Base-by-base conservation (phyloP, 192 early-diverging fungal genomes). In the Phlyctochytrium bullatum region DNA sequence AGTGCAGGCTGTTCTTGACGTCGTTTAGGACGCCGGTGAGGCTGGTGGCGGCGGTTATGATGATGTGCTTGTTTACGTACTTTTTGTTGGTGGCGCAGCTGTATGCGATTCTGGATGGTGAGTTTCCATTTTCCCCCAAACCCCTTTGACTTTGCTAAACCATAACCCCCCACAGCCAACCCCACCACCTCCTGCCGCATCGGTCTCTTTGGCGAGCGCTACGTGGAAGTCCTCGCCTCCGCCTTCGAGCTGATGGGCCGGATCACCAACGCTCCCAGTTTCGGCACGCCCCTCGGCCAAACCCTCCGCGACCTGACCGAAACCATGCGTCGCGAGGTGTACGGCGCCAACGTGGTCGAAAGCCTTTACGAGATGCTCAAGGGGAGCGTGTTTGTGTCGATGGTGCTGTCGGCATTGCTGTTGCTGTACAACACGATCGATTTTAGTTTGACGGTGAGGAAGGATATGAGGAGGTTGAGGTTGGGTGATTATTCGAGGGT, bases 31-130 rank as follows among this genome's bases (percentile, higher is more conserved):
- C 34, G n/a, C 61, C 61, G 1, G 17, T 27, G 12, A 30, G 61
- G 27, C 17, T 62, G 30, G 3, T 62, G 17, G 61, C 61, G 14
- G 29, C 35, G 16, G n/a, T 62, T 20, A n/a, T 36, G 14, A 62
- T 62, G 61, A 62, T 62, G 30, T 23, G 14, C 34, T 29, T 62
- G 61, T 62, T 62, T 33, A 62, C 61, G 17, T 62, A 62, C 61
- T 36, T 62, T 27, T 16, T 35, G 14, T 23, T 62, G 30, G 34
- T 35, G 6, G 40, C 10, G 40, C 20, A 47, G 20, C 20, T 17
- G 31, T 1, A 20, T 31, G 27, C 27, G 14, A 17, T 2, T 0
- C 32, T 20, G 0, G 16, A 17, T 1, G 1, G 12, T 65, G 20
- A 25, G 17, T 30, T 1, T 65, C 24, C 23, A n/a, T 52, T 24